Percentiles rank a stretch among this genome's conserved stretches.
Conservation (phyloP, 164 flowering plant genomes). For the Tetracentron sinense region DNA sequence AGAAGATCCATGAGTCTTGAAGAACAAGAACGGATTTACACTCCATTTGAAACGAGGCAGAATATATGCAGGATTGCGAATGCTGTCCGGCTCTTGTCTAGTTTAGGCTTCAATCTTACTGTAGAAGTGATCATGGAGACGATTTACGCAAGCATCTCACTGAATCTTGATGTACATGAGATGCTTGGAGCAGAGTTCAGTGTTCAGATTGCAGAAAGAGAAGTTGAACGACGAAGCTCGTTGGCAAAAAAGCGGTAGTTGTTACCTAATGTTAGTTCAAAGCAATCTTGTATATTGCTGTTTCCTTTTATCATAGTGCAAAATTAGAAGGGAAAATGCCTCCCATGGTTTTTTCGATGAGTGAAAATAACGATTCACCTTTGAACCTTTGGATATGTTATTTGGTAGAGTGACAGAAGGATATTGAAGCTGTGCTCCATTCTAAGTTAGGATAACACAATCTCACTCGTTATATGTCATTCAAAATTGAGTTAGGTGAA, state of each 20-base stretch:
- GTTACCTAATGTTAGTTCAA: no score
- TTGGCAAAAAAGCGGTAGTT: constrained; percentile 35
- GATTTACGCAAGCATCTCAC: constrained; percentile 43
- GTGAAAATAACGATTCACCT: no score
- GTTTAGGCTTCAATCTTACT: constrained; percentile 65
- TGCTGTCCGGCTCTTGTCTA: constrained; percentile 65
- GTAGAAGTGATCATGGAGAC: constrained; percentile 54
- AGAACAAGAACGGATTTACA: constrained; percentile 43
- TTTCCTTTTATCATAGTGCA: no score
- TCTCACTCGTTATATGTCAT: no score
- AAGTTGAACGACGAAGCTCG: constrained; percentile 59
- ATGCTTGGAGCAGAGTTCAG: constrained; percentile 94
- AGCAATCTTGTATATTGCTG: no score
- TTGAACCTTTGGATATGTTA: no score
- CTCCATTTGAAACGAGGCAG: constrained; percentile 56
- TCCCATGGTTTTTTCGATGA: no score
- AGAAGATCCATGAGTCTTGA: constrained; percentile 21
- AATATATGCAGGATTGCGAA: constrained; percentile 80
- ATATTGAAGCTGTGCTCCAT: no score
- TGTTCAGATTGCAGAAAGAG: constrained; percentile 74
- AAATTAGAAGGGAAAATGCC: no score
- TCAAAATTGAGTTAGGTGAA: no score
- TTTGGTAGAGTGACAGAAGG: no score
- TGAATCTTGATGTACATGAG: constrained; percentile 57
- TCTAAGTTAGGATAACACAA: no score